These are phyloP conservation scores for Alternaria ethzedia DNA, from an alignment of 2,329 filamentous ascomycete genomes.

Conservation along the genomic window DNA sequence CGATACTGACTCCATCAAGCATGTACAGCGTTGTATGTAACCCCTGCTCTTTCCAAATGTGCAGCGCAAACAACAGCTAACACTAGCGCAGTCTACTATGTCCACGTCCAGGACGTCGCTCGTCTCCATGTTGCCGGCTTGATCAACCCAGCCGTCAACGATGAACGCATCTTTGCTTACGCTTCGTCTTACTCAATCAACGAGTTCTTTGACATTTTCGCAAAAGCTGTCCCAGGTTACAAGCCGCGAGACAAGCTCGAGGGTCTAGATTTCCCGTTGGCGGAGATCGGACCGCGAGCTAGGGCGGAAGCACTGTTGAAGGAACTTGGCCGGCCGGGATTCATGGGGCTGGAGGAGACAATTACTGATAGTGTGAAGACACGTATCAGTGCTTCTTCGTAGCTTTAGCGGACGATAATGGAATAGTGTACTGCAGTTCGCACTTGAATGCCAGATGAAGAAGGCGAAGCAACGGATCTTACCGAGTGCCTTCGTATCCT, in stretches of 20 bases:
- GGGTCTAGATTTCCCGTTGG: conserved; percentile 13
- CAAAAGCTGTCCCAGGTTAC: conserved; percentile 1
- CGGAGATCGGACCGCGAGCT: conserved; percentile 6
- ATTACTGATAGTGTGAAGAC: conserved; percentile 8
- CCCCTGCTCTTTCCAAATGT: not conserved
- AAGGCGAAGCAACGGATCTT: not conserved
- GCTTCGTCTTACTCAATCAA: conserved; percentile 14
- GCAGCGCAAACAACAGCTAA: not conserved
- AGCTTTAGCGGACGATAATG: not conserved
- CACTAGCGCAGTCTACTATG: conserved; percentile 13
- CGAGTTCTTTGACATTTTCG: conserved; percentile 17
- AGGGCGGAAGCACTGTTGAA: conserved; percentile 11
- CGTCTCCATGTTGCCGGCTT: conserved; percentile 25
- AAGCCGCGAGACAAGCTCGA: conserved; percentile 5
- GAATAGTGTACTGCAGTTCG: not conserved
- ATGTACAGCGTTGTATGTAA: conserved; percentile 16
- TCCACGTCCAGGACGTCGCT: conserved; percentile 29
- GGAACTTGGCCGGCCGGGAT: conserved; percentile 7
- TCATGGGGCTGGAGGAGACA: conserved; percentile 11
- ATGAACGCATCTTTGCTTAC: conserved; percentile 23
- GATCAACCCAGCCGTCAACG: conserved; percentile 15
- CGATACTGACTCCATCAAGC: conserved; percentile 15
- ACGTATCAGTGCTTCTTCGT: conserved; percentile 4
- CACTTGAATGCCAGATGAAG: not conserved
- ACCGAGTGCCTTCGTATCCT: not conserved